These are phyloP conservation scores for Zymoseptoria passerinii DNA, from an alignment of 2,329 filamentous ascomycete genomes.

Conservation along the genomic window DNA sequence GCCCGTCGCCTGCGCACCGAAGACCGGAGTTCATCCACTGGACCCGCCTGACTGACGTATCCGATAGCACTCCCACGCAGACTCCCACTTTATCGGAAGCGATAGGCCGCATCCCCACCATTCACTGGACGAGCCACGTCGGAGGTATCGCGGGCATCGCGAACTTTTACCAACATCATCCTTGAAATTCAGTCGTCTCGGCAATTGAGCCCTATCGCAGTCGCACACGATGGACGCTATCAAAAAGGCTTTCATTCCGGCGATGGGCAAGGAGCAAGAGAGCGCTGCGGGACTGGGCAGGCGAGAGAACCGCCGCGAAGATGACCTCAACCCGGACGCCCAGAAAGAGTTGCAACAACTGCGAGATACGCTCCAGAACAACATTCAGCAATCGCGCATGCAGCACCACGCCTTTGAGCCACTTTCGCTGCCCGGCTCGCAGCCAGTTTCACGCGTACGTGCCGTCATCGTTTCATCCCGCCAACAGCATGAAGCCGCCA, in stretches of 20 bases:
- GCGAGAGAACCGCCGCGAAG: conserved; percentile 2
- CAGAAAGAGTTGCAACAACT: conserved; percentile 55
- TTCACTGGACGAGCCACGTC: background rate
- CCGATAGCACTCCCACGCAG: background rate
- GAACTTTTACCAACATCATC: background rate
- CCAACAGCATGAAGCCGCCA: background rate
- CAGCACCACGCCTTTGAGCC: conserved; percentile 85
- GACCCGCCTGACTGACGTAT: background rate
- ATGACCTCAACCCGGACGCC: conserved; percentile 31
- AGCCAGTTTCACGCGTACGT: conserved; percentile 69
- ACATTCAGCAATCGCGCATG: conserved; percentile 74
- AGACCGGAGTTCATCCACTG: background rate
- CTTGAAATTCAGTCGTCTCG: background rate
- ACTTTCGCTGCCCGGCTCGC: conserved; percentile 77
- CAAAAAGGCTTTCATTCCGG: conserved; percentile 13
- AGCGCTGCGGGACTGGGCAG: conserved; percentile 2
- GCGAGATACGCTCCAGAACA: conserved; percentile 62
- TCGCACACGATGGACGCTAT: conserved; percentile 8
- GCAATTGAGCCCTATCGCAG: background rate
- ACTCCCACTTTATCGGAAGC: background rate
- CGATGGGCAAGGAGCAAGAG: conserved; percentile 4
- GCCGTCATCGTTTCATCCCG: background rate
- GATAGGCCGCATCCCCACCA: background rate
- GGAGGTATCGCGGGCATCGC: background rate
- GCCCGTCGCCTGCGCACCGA: background rate